A percentile compares a stretch with the other conserved stretches of the same genome.
Conservation (phyloP, 345 rosid species). For the Populus ilicifolia region DNA sequence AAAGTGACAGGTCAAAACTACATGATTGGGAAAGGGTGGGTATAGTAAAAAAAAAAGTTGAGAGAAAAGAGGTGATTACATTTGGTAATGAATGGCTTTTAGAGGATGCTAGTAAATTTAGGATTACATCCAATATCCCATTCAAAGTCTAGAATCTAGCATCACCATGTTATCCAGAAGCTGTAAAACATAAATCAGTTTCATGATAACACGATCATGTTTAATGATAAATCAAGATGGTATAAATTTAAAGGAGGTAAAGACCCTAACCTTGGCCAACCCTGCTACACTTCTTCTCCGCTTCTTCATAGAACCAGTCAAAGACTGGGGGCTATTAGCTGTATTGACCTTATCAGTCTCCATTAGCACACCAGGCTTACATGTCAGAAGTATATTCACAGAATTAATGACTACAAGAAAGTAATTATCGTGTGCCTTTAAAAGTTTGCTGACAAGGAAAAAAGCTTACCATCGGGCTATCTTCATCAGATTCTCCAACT, state of each 20-base stretch:
- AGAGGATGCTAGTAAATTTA: not conserved
- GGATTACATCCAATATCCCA: not conserved
- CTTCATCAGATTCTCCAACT: slow-evolving; percentile 42
- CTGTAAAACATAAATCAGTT: not conserved
- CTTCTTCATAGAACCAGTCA: slow-evolving; percentile 57
- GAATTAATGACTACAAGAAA: slow-evolving; percentile 7
- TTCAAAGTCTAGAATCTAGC: not conserved
- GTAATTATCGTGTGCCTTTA: not conserved
- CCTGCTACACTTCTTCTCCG: slow-evolving; percentile 66
- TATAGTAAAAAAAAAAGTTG: not conserved
- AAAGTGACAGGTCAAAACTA: not conserved
- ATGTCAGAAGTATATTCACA: slow-evolving; percentile 10
- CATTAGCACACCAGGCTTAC: slow-evolving; percentile 36
- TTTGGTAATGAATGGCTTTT: not conserved
- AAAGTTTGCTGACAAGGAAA: slow-evolving; percentile 8
- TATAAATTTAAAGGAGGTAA: not conserved
- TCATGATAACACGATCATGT: not conserved
- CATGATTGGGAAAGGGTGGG: not conserved
- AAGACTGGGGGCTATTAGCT: slow-evolving; percentile 41
- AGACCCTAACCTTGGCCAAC: slow-evolving; percentile 58
- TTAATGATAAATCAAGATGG: not conserved
- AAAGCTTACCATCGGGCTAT: slow-evolving; percentile 52
- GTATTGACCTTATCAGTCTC: slow-evolving; percentile 37
- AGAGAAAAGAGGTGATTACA: not conserved
- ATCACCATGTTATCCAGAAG: not conserved